Evolutionary conservation across 345 rosid genomes (phyloP), one percentile per base, ranked within the genome.

Genomic region (Rhodomyrtus tomentosa): DNA sequence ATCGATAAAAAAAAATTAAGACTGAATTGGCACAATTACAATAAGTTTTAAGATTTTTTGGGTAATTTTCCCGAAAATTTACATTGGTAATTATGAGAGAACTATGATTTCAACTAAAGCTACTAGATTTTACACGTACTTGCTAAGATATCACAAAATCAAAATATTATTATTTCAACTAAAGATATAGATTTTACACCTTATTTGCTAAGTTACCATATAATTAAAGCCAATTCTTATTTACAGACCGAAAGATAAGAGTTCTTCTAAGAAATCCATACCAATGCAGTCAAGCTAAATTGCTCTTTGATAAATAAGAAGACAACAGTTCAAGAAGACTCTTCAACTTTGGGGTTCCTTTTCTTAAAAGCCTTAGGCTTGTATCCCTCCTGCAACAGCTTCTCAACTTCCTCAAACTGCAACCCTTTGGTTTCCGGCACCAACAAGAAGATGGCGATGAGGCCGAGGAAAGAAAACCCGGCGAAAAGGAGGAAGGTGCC

Each of bases 391-490:
- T 90, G 85, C 7, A 94, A 90, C 93, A 95, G 80, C 90, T 88
- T 90, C 91, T 95, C 98, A 0, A 95, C 92, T 86, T 96, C 98
- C 87, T 95, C 98, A 25, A 96, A 90, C 52, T 90, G 92, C 54
- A 94, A 87, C 12, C 98, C 98, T 89, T 95, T 96, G 38, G 98
- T 96, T 84, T 95, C 98, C 0, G 98, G 98, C 10, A 95, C 98
- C 1, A 96, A 83, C 52, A 90, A 85, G 93, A 87, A 96, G 38
- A 96, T 95, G 76, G 84, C 91, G 15, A 87, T 3, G 24, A 93
- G 91, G 10, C 93, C 95, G 0, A 91, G 11, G 10, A 87, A 3
- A 0, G 96, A 91, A 82, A 94, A 87, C 25, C 83, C 94, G 0
- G 95, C 96, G 25, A 94, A 94, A n/a, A 94, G 90, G 54, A 95